Evolutionary conservation across 805 yeast species (phyloP).

Genomic region (Yamadazyma tumulicola): DNA sequence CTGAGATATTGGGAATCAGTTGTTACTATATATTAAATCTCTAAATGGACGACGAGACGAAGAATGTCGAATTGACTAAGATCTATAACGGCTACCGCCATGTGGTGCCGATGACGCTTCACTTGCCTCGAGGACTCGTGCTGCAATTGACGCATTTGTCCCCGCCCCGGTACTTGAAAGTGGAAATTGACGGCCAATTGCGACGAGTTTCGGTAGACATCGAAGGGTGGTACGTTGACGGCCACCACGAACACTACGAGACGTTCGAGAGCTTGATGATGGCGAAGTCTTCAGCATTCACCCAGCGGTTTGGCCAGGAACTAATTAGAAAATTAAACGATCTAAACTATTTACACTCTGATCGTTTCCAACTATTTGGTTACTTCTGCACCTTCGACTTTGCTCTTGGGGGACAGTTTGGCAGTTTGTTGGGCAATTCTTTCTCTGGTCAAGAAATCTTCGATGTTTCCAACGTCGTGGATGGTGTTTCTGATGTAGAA

Average conservation of each 20-base stretch:
- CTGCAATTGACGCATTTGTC: too few species aligned
- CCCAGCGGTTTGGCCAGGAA: conserved; percentile 15
- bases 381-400: neutral
- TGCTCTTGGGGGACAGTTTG: neutral
- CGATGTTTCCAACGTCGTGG: conserved; percentile 72
- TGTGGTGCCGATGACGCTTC: too few species aligned
- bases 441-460: conserved; percentile 29
- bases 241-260: conserved; percentile 16
- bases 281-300: conserved; percentile 20
- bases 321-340: conserved; percentile 17
- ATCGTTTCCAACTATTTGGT: neutral
- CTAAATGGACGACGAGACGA: conserved; percentile 16
- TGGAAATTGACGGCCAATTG: conserved; percentile 13
- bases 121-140: too few species aligned
- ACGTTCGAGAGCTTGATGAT: conserved; percentile 33
- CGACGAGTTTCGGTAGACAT: conserved; percentile 21
- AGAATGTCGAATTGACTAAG: conserved; percentile 17
- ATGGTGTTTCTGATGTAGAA: conserved; percentile 82
- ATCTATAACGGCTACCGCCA: conserved; percentile 20
- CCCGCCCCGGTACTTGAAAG: too few species aligned
- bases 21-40: conserved; percentile 31
- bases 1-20: conserved; percentile 46
- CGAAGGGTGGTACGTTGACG: conserved; percentile 26
- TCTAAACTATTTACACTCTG: conserved; percentile 2
- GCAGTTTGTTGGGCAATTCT: neutral